Percentiles rank a stretch among this genome's conserved stretches.
These are phyloP conservation scores for Podaxis sp. DNA, from an alignment of 768 basidiomycete genomes.

Conservation along the genomic window DNA sequence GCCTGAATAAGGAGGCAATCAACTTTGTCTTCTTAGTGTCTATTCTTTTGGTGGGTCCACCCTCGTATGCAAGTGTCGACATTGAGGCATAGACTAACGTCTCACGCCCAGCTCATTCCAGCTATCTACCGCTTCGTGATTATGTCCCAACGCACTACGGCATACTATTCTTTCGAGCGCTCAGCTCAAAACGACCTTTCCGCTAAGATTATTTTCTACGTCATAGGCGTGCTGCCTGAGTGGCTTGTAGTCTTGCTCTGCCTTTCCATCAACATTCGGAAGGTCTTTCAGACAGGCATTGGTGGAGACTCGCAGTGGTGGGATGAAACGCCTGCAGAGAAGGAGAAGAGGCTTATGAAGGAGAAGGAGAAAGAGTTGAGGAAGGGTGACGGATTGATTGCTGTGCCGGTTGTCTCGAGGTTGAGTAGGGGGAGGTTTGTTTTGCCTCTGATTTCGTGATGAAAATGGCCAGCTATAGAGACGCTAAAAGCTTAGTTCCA, in stretches of 20 bases:
- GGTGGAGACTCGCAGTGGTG: conserved; percentile 23
- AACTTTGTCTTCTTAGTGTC: neutral
- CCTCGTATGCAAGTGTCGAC: neutral
- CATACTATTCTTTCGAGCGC: conserved; percentile 23
- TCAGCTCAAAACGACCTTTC: conserved; percentile 26
- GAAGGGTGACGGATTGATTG: conserved; percentile 12
- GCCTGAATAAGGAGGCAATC: conserved; percentile 21
- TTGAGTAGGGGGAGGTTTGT: conserved; percentile 10
- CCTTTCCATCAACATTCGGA: conserved; percentile 24
- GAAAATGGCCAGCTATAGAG: neutral
- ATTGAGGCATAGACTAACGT: neutral
- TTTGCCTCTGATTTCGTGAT: conserved; percentile 8
- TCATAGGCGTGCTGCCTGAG: conserved; percentile 34
- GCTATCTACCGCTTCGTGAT: conserved; percentile 32
- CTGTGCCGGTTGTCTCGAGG: conserved; percentile 5
- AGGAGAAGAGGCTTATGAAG: conserved; percentile 20
- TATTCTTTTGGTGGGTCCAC: conserved; percentile 4
- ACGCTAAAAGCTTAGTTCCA: neutral
- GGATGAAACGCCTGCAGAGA: conserved; percentile 26
- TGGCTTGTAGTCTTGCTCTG: conserved; percentile 26
- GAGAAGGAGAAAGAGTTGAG: conserved; percentile 19
- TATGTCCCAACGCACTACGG: conserved; percentile 28
- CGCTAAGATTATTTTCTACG: conserved; percentile 32
- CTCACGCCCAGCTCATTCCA: conserved; percentile 20
- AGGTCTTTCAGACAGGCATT: conserved; percentile 28